Evolutionary conservation across 2,329 filamentous ascomycete species (phyloP), one percentile per base, ranked within the genome.

Genomic region (Colletotrichum agaves): DNA sequence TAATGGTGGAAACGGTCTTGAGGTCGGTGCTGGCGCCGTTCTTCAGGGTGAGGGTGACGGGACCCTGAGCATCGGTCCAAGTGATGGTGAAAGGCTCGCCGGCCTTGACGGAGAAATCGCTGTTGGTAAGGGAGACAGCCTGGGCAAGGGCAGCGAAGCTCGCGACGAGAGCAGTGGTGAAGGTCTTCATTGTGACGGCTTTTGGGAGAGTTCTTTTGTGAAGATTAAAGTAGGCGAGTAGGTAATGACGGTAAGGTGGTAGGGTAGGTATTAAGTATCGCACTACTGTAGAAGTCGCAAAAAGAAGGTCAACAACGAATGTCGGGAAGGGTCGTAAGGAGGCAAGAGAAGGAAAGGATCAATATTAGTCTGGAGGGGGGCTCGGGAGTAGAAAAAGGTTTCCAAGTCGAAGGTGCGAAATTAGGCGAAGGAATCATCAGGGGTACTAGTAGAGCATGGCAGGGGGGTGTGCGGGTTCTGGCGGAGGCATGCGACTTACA

Each of bases 81-180:
- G 74, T 82, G 66, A 85, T 75, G 61, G 75, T 78, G 74, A 84
- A 84, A 58, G 81, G 73, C 73, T 75, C 33, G 69, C 80, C 82
- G 63, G 78, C 76, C 46, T 69, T 47, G 61, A 84, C 70, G 39
- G 73, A 67, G 70, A 72, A 80, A 70, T 76, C 72, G 69, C 63
- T 74, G 74, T 79, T 80, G 73, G 78, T 79, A 65, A 80, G 72
- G 23, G 66, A 8, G 44, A 77, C 73, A 71, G 78, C 77, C 67
- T 70, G 71, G 59, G 73, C 77, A 59, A 77, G 66, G 59, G 74
- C 75, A 52, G 73, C 73, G 59, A 78, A 71, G 67, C 70, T 73
- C 71, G 76, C 76, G 61, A 79, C 70, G 68, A 75, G 41, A 37
- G 74, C 56, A 55, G 75, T 64, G 66, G 75, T 47, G 63, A 69